Evolutionary conservation across 352 stramenopile species (phyloP).

Genomic region (Pythium phragmiticola): DNA sequence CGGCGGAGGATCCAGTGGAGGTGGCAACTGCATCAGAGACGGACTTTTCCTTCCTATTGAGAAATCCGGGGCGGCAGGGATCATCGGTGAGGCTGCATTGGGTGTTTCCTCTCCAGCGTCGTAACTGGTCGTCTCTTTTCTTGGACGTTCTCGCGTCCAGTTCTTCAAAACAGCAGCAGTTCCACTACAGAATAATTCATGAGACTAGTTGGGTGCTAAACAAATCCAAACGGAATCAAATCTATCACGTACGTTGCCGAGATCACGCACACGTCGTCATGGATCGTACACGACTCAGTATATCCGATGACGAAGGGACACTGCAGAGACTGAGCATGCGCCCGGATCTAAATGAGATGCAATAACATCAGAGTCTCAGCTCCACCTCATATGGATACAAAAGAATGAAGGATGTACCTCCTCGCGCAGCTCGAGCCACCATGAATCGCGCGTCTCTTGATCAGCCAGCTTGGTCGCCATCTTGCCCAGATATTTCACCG

Average conservation of each 20-base stretch:
- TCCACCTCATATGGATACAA: not conserved
- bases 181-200: slow-evolving; percentile 35
- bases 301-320: slow-evolving; percentile 97
- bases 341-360: slow-evolving; percentile 73
- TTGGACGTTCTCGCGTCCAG: slow-evolving; percentile 38
- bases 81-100: slow-evolving; percentile 32
- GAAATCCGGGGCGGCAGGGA: slow-evolving; percentile 37
- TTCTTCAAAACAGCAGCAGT: slow-evolving; percentile 82
- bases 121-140: slow-evolving; percentile 43
- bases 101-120: slow-evolving; percentile 40
- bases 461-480: slow-evolving; percentile 95
- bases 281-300: slow-evolving; percentile 94
- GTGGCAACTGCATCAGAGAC: slow-evolving; percentile 34
- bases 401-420: slow-evolving; percentile 51
- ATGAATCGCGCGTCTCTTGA: slow-evolving; percentile 97
- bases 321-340: slow-evolving; percentile 94
- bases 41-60: slow-evolving; percentile 44
- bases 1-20: slow-evolving; percentile 23
- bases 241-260: slow-evolving; percentile 85
- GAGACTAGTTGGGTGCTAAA: not conserved
- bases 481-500: slow-evolving; percentile 89
- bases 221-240: not conserved
- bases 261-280: slow-evolving; percentile 97
- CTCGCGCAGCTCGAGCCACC: slow-evolving; percentile 97
- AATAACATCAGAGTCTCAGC: not conserved